Conservation (phyloP, 2,329 filamentous ascomycete genomes). For the Fusarium euwallaceae region DNA sequence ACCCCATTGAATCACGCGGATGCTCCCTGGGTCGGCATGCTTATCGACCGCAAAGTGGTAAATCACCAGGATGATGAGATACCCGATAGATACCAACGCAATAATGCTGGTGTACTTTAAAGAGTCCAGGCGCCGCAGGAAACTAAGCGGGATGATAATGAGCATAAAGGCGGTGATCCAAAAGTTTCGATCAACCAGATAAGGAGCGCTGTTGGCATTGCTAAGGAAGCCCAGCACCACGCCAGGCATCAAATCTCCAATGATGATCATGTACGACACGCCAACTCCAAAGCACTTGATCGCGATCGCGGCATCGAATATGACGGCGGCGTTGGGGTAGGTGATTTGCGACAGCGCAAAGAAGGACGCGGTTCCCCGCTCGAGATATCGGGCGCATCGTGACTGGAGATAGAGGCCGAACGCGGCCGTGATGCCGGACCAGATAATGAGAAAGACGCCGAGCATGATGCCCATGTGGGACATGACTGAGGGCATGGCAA, state of each 20-base stretch:
- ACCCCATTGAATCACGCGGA: conserved; percentile 83
- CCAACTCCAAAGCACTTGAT: conserved; percentile 98
- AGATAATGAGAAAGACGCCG: conserved; percentile 86
- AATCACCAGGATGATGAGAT: conserved; percentile 91
- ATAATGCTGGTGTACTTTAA: conserved; percentile 97
- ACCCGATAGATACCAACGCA: conserved; percentile 92
- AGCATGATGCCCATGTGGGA: conserved; percentile 95
- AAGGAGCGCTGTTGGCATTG: conserved; percentile 71
- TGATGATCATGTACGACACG: conserved; percentile 98
- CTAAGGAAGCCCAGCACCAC: conserved; percentile 86
- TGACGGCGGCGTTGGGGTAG: conserved; percentile 93
- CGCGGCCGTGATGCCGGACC: conserved; percentile 89
- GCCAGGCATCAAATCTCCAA: conserved; percentile 97
- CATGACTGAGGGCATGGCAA: conserved; percentile 95
- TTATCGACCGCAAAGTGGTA: conserved; percentile 91
- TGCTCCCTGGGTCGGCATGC: conserved; percentile 77
- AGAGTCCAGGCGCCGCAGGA: conserved; percentile 90
- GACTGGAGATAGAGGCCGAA: conserved; percentile 97
- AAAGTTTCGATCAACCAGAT: conserved; percentile 90
- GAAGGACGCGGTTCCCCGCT: conserved; percentile 89
- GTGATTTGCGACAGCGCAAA: conserved; percentile 97
- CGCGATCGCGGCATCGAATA: conserved; percentile 96
- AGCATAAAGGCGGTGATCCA: conserved; percentile 99
- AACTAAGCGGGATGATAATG: conserved; percentile 93
- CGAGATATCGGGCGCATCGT: conserved; percentile 91